phyloP scores from a whole-genome alignment of 2,329 filamentous ascomycete genomes.

The Phyllosticta citribraziliensis region DNA sequence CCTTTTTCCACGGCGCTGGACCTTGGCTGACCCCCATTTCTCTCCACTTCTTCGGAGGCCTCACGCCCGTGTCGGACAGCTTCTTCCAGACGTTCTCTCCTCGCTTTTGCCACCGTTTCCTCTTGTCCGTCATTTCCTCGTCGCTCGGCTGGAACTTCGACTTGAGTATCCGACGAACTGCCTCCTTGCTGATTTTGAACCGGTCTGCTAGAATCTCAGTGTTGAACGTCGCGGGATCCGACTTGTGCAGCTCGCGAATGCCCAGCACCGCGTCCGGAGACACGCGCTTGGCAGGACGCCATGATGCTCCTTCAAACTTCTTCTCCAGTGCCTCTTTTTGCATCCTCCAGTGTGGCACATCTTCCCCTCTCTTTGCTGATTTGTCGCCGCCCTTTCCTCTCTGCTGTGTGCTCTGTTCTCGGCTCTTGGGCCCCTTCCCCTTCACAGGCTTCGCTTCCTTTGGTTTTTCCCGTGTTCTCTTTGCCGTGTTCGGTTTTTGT shows the following conservation, averaged over 20 bases:
- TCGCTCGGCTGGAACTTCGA: slow-evolving; percentile 59
- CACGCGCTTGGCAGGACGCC: slow-evolving; percentile 74
- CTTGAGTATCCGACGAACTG: slow-evolving; percentile 75
- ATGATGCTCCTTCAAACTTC: slow-evolving; percentile 69
- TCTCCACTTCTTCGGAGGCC: slow-evolving; percentile 46
- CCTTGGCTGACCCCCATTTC: slow-evolving; percentile 31
- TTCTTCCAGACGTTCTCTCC: slow-evolving; percentile 41
- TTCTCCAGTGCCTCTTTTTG: slow-evolving; percentile 65
- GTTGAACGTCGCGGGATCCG: slow-evolving; percentile 68
- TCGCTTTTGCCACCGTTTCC: slow-evolving; percentile 37
- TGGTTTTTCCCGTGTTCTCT: not conserved
- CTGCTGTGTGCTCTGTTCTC: not conserved
- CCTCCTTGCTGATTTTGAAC: slow-evolving; percentile 82
- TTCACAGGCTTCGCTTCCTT: not conserved
- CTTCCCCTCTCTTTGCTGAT: not conserved
- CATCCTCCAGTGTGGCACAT: slow-evolving; percentile 53
- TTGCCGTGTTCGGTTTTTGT: not conserved
- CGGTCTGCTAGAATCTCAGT: slow-evolving; percentile 62
- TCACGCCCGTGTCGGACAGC: slow-evolving; percentile 41
- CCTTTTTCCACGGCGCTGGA: not conserved
- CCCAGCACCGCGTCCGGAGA: slow-evolving; percentile 89
- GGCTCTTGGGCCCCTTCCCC: not conserved
- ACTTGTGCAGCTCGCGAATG: slow-evolving; percentile 70
- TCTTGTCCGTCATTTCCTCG: slow-evolving; percentile 34
- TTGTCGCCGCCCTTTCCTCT: not conserved